Base-by-base conservation (phyloP, 441 rosid species). In the Eutrema salsugineum region DNA sequence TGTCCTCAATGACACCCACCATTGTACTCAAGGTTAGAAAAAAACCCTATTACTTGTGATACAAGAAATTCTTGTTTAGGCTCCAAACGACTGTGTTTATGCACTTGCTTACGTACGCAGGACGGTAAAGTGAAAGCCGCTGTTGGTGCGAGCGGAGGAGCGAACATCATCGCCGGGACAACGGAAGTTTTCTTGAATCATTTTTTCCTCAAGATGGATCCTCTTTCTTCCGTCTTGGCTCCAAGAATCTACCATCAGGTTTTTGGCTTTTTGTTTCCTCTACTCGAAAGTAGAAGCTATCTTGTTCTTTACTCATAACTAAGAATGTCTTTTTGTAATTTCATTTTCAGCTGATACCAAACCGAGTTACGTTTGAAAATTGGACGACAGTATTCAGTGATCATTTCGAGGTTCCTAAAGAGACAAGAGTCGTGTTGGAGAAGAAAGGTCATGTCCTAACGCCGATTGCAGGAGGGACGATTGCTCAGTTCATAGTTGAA, bases 221-320 rank as follows among this genome's bases (percentile, higher is more conserved):
- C 94, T 20, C 70, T 88, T 36, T 79, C 87, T 55, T 79, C 88
- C 0, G 82, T 88, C 35, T 54, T 82, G 62, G 79, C 86, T 66
- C 88, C 94, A 20, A 82, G 89, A 64, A 48, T 86, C 77, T 86
- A 88, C 70, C 91, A 88, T 48, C 79, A 83, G 87, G 94, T 88
- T 70, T 42, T 8, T 11, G 39, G 30, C 11, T 63, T 36, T 6
- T 42, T 53, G 20, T 20, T 15, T 44, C 48, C 47, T 55, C 17
- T 3, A n/a, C 28, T 20, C 40, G 11, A 35, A 35, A 35, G n/a
- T 5, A 30, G 0, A 28, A 44, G 5, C 2, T 12, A 17, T 54
- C 4, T 39, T 66, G 5, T 55, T 55, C 54, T 3, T 44, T 56
- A 22, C 28, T 15, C 5, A 5, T 43, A 55, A 8, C 54, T 30